Base-by-base conservation (phyloP, 2,329 filamentous ascomycete species). In the Lachnellula suecica region DNA sequence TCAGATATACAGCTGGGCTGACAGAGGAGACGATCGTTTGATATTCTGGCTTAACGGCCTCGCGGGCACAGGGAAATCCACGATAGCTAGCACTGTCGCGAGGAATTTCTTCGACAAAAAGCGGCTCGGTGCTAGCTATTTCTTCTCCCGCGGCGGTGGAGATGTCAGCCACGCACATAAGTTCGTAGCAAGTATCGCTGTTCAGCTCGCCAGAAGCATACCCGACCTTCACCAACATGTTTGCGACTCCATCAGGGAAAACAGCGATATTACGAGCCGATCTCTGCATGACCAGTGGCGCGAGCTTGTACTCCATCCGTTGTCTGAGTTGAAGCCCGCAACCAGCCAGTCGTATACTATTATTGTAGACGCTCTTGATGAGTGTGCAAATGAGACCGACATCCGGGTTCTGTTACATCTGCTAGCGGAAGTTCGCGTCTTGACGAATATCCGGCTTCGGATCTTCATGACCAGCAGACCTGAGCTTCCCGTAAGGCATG, bases 201-300 rank as follows among this genome's bases (percentile, higher is more conserved):
- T 42, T 19, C 53, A 57, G 15, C 54, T 58, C 4, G 40, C 49
- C 3, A 3, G 19, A 13, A 46, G 29, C 7, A 23, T 53, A 49
- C 47, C 51, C 3, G 22, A 38, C 23, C 17, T 54, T 13, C 23
- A 27, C n/a, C 13, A 19, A 1, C 17, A 56, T 35, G 49, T 57
- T 37, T 45, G 20, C 31, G 48, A 53, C 4, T 50, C 47, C 37
- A 22, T 54, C 22, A 42, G 4, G 3, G 17, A 56, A 15, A 35
- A 38, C 2, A 44, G 37, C 20, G 56, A 56, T 40, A 54, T 58
- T 49, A 38, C 35, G 20, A 47, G 17, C 31, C 37, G 25, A 29
- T 49, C 47, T 10, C 44, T 78, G 72, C 22, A 75, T 56, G 11
- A 74, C 72, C 70, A 75, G 72, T 8, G 66, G 69, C 17, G 75